Evolutionary conservation across 2,329 filamentous ascomycete species (phyloP), one percentile per base, ranked within the genome.

Genomic region (Stemphylium vesicarium): DNA sequence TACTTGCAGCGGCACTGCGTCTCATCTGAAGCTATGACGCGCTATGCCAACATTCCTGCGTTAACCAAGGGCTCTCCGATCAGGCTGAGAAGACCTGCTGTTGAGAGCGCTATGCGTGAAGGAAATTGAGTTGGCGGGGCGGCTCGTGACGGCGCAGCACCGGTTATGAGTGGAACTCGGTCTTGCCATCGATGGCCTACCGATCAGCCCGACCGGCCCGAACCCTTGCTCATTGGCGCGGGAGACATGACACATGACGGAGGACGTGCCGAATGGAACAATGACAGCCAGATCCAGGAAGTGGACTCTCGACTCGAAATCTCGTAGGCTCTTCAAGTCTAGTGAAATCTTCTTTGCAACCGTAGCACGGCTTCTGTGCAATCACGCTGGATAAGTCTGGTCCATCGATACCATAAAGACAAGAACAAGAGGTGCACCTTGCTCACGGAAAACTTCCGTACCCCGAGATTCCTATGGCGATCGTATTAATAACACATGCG

Each of bases 1-100:
- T 44, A 44, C 48, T 37, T 44, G 40, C 40, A 50, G 48, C 48
- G 40, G 39, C 11, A 22, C 33, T 16, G 48, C 44, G 40, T 44
- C 39, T 39, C 31, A 44, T 44, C 15, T 40, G 15, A 44, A 29
- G 39, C 39, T 32, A 35, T 22, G 32, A 37, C 32, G 22, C 48
- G 31, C 15, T 44, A 37, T 12, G 22, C 26, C 22, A 44, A 33
- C 18, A 38, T 39, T 33, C 18, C 6, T 18, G 33, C 18, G 41
- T 16, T 26, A 13, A 32, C n/a, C 26, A 51, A 51, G 41, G 40
- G 41, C n/a, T 43, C 9, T 46, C 49, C 12, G 4, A 32, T 46
- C 20, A 24, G 22, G 35, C 18, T 12, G n/a, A 22, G 10, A 15
- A 26, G 12, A 15, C 33, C 12, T 26, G 8, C 9, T 32, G 37